Evolutionary conservation across 1,139 yeast species (phyloP), one percentile per base, ranked within the genome.

Genomic region (Candida smagusa): DNA sequence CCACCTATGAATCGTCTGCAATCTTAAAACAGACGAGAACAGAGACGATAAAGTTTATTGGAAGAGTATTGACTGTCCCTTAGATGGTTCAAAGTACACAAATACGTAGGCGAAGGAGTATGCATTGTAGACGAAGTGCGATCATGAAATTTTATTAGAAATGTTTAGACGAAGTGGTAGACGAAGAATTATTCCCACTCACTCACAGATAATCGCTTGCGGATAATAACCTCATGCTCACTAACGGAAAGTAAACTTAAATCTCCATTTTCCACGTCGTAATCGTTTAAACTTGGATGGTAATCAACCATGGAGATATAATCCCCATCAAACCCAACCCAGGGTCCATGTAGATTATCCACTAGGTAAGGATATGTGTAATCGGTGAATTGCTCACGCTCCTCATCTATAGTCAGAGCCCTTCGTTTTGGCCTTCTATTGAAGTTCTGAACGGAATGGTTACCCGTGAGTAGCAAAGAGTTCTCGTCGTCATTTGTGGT

Each of bases 311-410:
- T 59, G 27, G 74, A 68, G 4, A 76, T 64, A 38, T 60, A 62
- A 44, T 77, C 78, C 0, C 81, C 81, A 21, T 70, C 72, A 46
- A 77, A 77, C 8, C 81, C 82, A 11, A 76, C 60, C 74, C 81
- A 72, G 6, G 82, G 79, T 0, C 82, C 83, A 45, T 76, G 65
- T 38, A 76, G 54, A 6, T 74, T 70, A 42, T 74, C 77, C 2
- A 56, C 54, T 32, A 77, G 52, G 38, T 60, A 60, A 0, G 84
- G 84, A 47, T 75, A 71, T 0, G 73, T 67, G 47, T 77, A 77
- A 43, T 69, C 75, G 12, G 74, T 67, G 37, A 56, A 66, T 42
- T 66, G 65, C 47, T 77, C 82, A 44, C 82, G 53, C 45, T 77
- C 77, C 48, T 77, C 83, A 49, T 77, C 82, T 27, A 77, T 65